A percentile compares a stretch with the other conserved stretches of the same genome.
phyloP scores from a whole-genome alignment of 2,329 filamentous ascomycete species.

The Fusarium sp. region DNA sequence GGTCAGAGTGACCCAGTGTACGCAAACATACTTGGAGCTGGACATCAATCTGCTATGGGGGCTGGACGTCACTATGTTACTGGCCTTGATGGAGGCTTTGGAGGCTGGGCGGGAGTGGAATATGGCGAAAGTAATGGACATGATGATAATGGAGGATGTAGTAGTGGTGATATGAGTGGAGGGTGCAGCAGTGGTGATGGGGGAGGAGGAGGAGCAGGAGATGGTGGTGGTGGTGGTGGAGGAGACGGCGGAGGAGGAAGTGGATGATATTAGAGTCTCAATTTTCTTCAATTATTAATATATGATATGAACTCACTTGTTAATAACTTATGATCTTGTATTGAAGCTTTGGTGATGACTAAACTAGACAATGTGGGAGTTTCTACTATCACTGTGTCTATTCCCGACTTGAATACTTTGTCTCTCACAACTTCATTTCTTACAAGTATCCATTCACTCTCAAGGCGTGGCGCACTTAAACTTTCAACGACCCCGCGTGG shows the following conservation, averaged over 20 bases:
- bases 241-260: background rate
- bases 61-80: background rate
- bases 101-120: conserved; percentile 18
- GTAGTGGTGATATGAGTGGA: background rate
- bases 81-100: background rate
- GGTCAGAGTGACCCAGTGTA: background rate
- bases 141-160: background rate
- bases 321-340: background rate
- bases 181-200: conserved; percentile 2
- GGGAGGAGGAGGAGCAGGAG: background rate
- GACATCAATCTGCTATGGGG: background rate
- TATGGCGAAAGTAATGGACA: background rate
- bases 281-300: background rate
- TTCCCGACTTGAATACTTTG: background rate
- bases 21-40: background rate
- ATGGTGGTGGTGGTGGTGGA: background rate
- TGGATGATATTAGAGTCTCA: background rate
- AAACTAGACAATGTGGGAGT: background rate
- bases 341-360: background rate
- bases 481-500: background rate
- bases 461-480: background rate
- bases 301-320: background rate
- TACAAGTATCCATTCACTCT: background rate
- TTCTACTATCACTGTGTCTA: background rate
- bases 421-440: background rate